These are phyloP conservation scores for Raffaelea ambrosiae DNA, from an alignment of 2,329 filamentous ascomycete genomes.

Conservation along the genomic window DNA sequence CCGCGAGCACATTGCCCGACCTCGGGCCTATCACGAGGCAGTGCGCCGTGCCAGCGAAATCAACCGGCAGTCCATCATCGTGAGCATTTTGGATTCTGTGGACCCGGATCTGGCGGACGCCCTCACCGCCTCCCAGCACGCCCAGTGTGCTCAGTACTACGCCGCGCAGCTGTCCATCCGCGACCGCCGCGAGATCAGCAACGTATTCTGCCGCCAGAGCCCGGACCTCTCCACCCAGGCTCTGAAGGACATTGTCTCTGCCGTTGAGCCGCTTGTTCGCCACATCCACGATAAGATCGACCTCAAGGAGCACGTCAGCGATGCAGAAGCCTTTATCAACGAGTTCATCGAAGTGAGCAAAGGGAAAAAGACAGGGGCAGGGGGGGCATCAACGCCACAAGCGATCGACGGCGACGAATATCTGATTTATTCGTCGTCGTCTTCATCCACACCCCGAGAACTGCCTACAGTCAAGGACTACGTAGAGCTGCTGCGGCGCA, in stretches of 20 bases:
- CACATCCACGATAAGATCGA: constrained; percentile 63
- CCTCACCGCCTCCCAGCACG: constrained; percentile 53
- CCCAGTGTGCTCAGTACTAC: constrained; percentile 60
- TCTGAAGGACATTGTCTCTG: constrained; percentile 54
- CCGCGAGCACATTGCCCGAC: constrained; percentile 44
- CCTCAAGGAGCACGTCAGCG: constrained; percentile 58
- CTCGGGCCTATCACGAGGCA: constrained; percentile 48
- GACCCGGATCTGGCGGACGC: constrained; percentile 35
- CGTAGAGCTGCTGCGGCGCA: constrained; percentile 55
- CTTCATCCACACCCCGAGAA: no score
- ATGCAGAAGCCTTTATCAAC: constrained; percentile 59
- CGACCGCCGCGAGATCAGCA: constrained; percentile 64
- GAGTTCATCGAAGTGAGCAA: constrained; percentile 58
- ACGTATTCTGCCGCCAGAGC: constrained; percentile 55
- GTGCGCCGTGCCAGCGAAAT: constrained; percentile 51
- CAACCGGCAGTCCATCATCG: constrained; percentile 51
- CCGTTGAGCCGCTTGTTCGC: constrained; percentile 68
- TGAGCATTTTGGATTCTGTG: constrained; percentile 51
- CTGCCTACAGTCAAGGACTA: constrained; percentile 63
- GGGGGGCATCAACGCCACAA: no score
- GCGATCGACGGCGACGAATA: background rate
- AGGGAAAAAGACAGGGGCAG: constrained; percentile 25
- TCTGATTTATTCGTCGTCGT: background rate
- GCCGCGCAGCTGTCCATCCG: constrained; percentile 61
- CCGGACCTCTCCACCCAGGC: constrained; percentile 67